Percentiles rank a stretch among this genome's conserved stretches.
phyloP scores from a whole-genome alignment of 805 yeast species.

The Candida morakotiae region DNA sequence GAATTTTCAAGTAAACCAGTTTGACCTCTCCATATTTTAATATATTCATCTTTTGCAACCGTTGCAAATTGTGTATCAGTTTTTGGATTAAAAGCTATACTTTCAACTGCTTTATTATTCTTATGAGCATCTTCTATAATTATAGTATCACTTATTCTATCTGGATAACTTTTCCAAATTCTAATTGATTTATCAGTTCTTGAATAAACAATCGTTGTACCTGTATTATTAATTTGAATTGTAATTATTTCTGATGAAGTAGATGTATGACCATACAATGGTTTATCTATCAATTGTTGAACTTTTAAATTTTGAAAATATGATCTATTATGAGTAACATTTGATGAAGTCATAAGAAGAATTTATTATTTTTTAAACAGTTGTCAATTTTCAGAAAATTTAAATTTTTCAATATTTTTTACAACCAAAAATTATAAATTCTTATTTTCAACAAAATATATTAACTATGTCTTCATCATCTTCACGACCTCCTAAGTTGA shows the following conservation, averaged over 20 bases:
- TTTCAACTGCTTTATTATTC: slow-evolving; percentile 26
- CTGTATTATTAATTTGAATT: slow-evolving; percentile 38
- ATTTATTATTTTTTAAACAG: no score
- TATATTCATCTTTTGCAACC: slow-evolving; percentile 43
- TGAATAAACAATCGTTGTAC: slow-evolving; percentile 38
- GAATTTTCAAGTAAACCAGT: slow-evolving; percentile 28
- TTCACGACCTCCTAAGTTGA: slow-evolving; percentile 36
- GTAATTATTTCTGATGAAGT: slow-evolving; percentile 28
- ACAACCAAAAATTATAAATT: neutral
- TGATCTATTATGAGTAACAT: neutral
- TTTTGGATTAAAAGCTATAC: slow-evolving; percentile 48
- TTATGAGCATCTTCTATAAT: slow-evolving; percentile 39
- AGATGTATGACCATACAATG: slow-evolving; percentile 12
- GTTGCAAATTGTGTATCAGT: slow-evolving; percentile 43
- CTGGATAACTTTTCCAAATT: slow-evolving; percentile 31
- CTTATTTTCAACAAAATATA: no score
- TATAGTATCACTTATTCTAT: slow-evolving; percentile 31
- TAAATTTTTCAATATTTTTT: neutral
- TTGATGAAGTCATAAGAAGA: neutral
- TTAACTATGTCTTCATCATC: no score
- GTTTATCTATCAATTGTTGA: slow-evolving; percentile 12
- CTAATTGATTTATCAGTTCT: slow-evolving; percentile 42
- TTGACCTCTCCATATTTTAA: slow-evolving; percentile 45
- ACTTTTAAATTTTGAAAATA: slow-evolving; percentile 19
- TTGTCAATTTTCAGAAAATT: no score